Evolutionary conservation across 306 rosid species (phyloP), one percentile per base, ranked within the genome.

Genomic region (Neltuma alba): DNA sequence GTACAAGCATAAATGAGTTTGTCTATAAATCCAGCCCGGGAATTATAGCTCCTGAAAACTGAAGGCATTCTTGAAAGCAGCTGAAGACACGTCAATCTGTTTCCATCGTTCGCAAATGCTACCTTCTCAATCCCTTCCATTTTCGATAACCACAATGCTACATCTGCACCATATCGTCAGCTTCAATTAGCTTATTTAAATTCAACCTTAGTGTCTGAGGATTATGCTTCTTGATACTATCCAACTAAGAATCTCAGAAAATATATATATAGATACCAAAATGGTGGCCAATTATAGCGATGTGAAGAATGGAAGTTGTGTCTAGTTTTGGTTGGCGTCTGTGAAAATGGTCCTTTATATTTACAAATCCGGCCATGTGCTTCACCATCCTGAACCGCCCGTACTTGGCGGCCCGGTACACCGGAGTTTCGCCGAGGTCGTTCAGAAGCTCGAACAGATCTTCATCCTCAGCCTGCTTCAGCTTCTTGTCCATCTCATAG

Each of bases 141-240:
- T 8, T 52, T n/a, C 55, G 48, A 1, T 58, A 79, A 58, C 82
- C 76, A 79, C 36, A 78, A 0, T 7, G 70, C 82, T 0, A 70
- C 82, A 38, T 42, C 82, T 78, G 61, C 66, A 47, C 21, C 52
- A n/a, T n/a, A n/a, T n/a, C n/a, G n/a, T n/a, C n/a, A n/a, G n/a
- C n/a, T n/a, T n/a, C n/a, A n/a, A n/a, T n/a, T n/a, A n/a, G n/a
- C n/a, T n/a, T n/a, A n/a, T n/a, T n/a, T n/a, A n/a, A n/a, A n/a
- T n/a, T n/a, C n/a, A n/a, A n/a, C n/a, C n/a, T n/a, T n/a, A n/a
- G n/a, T n/a, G n/a, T n/a, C n/a, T n/a, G n/a, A n/a, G n/a, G n/a
- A n/a, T n/a, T n/a, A n/a, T n/a, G n/a, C n/a, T n/a, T n/a, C n/a
- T n/a, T n/a, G n/a, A n/a, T n/a, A n/a, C n/a, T n/a, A n/a, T n/a